Evolutionary conservation across 495 filamentous ascomycete genomes (phyloP).

Genomic region (Astrocystis sublimbata): DNA sequence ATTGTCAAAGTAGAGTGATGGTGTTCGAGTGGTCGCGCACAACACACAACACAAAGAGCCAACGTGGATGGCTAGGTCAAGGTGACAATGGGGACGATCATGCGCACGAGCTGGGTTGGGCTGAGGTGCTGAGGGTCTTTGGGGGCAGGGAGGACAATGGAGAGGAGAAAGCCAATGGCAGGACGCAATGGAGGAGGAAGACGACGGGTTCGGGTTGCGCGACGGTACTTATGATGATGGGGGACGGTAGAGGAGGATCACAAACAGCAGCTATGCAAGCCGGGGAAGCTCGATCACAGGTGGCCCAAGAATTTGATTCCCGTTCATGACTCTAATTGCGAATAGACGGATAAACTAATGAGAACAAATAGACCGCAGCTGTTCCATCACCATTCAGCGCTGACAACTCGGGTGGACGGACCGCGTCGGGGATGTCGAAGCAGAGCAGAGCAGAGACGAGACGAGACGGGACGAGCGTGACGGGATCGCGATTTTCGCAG

Average conservation of each 20-base stretch:
- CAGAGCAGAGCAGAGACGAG: too few species aligned
- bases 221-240: too few species aligned
- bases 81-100: not conserved
- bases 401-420: not conserved
- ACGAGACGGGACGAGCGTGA: too few species aligned
- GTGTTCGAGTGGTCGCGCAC: not conserved
- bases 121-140: not conserved
- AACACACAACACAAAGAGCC: too few species aligned
- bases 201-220: too few species aligned
- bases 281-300: slow-evolving; percentile 12
- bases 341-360: not conserved
- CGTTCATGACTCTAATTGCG: slow-evolving; percentile 8
- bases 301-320: slow-evolving; percentile 8
- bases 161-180: too few species aligned
- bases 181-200: too few species aligned
- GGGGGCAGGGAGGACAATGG: not conserved
- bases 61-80: not conserved
- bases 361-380: not conserved
- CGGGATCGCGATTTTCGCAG: not conserved
- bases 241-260: too few species aligned
- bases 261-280: slow-evolving; percentile 17
- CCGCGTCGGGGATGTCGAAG: slow-evolving; percentile 13
- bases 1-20: not conserved
- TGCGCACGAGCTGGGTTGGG: not conserved
- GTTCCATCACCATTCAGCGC: not conserved